phyloP scores from a whole-genome alignment of 257 asterid species.

The Ilex asprella region DNA sequence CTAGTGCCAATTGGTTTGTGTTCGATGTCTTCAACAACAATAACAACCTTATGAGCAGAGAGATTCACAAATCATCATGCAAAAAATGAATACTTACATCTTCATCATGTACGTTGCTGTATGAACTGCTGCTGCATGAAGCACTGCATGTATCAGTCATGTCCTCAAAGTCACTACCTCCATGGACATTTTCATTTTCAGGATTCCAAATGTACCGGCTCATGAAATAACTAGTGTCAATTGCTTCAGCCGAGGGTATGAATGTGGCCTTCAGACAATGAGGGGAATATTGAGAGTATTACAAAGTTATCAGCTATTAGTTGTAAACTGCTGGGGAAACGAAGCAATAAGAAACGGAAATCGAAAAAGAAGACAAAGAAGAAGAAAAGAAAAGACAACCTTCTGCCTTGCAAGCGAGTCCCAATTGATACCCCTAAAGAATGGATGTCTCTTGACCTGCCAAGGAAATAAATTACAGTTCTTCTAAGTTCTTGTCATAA shows the following conservation, averaged over 20 bases:
- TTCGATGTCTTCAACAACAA: too few species aligned
- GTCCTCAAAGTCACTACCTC: slow-evolving; percentile 76
- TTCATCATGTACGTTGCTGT: slow-evolving; percentile 68
- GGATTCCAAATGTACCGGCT: slow-evolving; percentile 94
- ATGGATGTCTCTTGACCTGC: slow-evolving; percentile 77
- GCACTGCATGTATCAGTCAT: slow-evolving; percentile 63
- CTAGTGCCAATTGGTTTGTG: too few species aligned
- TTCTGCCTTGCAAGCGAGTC: slow-evolving; percentile 86
- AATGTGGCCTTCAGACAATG: slow-evolving; percentile 68
- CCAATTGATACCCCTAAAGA: slow-evolving; percentile 81
- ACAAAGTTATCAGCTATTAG: slow-evolving; percentile 6
- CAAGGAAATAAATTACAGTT: slow-evolving; percentile 13
- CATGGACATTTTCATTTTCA: slow-evolving; percentile 67
- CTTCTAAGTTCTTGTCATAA: too few species aligned
- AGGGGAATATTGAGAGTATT: slow-evolving; percentile 7
- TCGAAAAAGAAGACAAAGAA: slow-evolving; percentile 1
- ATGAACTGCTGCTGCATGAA: slow-evolving; percentile 74
- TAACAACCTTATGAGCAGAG: background rate
- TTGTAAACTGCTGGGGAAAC: background rate
- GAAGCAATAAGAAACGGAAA: background rate
- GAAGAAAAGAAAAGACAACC: slow-evolving; percentile 32
- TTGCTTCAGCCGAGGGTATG: slow-evolving; percentile 77
- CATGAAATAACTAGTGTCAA: slow-evolving; percentile 94
- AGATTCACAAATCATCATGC: background rate
- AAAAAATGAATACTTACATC: slow-evolving; percentile 40